These are phyloP conservation scores for Arachnopeziza araneosa DNA, from an alignment of 2,329 filamentous ascomycete genomes.

Conservation along the genomic window DNA sequence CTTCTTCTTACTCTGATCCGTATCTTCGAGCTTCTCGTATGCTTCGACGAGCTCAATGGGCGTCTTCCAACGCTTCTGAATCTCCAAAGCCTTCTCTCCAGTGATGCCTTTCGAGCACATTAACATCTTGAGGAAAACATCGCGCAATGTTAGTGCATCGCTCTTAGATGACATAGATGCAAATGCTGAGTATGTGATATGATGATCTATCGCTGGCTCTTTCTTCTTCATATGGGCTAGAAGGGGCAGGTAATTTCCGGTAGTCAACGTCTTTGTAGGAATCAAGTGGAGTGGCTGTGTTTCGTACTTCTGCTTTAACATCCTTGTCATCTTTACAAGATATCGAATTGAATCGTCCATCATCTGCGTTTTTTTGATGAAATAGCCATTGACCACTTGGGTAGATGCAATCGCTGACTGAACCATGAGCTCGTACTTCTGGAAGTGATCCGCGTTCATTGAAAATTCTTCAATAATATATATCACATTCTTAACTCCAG, in stretches of 20 bases:
- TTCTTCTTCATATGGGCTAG: conserved; percentile 52
- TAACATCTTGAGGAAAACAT: conserved; percentile 78
- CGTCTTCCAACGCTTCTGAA: conserved; percentile 73
- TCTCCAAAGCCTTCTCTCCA: conserved; percentile 72
- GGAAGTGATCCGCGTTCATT: conserved; percentile 47
- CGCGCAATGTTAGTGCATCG: conserved; percentile 65
- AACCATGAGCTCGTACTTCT: conserved; percentile 60
- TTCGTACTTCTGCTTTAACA: conserved; percentile 63
- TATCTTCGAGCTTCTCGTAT: conserved; percentile 50
- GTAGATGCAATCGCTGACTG: conserved; percentile 70
- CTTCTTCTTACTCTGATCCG: conserved; percentile 42
- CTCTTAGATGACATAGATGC: conserved; percentile 70
- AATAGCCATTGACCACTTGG: conserved; percentile 74
- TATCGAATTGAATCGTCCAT: conserved; percentile 77
- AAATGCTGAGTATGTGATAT: conserved; percentile 67
- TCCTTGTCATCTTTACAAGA: conserved; percentile 63
- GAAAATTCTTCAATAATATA: conserved; percentile 73
- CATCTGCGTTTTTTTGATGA: conserved; percentile 68
- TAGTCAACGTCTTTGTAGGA: conserved; percentile 57
- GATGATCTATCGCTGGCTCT: conserved; percentile 46
- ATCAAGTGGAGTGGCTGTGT: conserved; percentile 53
- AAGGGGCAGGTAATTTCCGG: conserved; percentile 60
- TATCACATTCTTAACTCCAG: conserved; percentile 68
- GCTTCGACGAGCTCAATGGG: conserved; percentile 67
- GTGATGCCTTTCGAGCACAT: conserved; percentile 74